A percentile compares a stretch with the other conserved stretches of the same genome.
Conservation (phyloP, 2,329 filamentous ascomycete genomes). For the Apiospora marii region DNA sequence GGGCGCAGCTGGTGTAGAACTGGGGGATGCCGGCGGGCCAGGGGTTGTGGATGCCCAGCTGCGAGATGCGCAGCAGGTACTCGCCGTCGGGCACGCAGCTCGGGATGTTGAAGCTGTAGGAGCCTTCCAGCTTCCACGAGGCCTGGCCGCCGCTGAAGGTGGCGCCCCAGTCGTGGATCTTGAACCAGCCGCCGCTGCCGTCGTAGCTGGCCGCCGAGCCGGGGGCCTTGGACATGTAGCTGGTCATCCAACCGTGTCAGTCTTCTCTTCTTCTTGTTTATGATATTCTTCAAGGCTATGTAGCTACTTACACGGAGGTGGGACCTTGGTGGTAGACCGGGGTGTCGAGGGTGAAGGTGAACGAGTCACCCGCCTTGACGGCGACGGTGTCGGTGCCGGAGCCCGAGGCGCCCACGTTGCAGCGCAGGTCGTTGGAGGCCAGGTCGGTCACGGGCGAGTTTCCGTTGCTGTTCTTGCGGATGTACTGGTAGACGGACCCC, state of each 20-base stretch:
- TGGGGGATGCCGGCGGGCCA: slow-evolving; percentile 48
- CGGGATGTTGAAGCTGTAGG: slow-evolving; percentile 55
- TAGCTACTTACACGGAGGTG: slow-evolving; percentile 45
- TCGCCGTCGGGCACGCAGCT: slow-evolving; percentile 61
- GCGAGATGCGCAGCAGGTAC: slow-evolving; percentile 66
- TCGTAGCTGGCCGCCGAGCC: slow-evolving; percentile 46
- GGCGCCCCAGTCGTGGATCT: slow-evolving; percentile 49
- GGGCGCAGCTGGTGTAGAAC: slow-evolving; percentile 49
- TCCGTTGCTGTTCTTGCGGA: slow-evolving; percentile 56
- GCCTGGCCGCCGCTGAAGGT: slow-evolving; percentile 44
- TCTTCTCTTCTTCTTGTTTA: too few species aligned
- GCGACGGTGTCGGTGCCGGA: slow-evolving; percentile 44
- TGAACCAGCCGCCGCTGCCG: slow-evolving; percentile 52
- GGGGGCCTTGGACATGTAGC: slow-evolving; percentile 52
- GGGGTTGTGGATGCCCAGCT: slow-evolving; percentile 67
- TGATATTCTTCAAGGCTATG: too few species aligned
- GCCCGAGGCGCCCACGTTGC: slow-evolving; percentile 49
- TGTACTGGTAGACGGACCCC: slow-evolving; percentile 47
- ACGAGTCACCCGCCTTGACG: slow-evolving; percentile 47
- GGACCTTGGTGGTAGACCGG: slow-evolving; percentile 54
- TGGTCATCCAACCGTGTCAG: slow-evolving; percentile 29
- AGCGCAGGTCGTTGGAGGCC: slow-evolving; percentile 49
- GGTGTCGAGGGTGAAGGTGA: slow-evolving; percentile 49
- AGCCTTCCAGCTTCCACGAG: slow-evolving; percentile 43
- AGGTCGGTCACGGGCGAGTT: slow-evolving; percentile 56